phyloP scores from a whole-genome alignment of 495 filamentous ascomycete genomes.

The Terfezia boudieri region DNA sequence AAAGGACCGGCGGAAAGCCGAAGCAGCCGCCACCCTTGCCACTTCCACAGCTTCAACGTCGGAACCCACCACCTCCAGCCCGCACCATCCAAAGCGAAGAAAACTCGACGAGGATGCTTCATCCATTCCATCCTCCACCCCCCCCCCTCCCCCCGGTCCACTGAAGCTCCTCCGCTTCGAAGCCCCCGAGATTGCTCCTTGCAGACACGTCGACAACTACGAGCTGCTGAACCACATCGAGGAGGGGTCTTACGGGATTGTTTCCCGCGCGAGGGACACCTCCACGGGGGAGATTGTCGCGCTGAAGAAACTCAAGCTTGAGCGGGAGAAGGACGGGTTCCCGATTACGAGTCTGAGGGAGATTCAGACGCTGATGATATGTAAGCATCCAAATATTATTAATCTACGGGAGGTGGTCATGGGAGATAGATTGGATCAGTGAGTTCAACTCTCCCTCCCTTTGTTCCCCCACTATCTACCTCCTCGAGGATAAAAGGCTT shows the following conservation, averaged over 20 bases:
- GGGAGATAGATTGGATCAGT: conserved; percentile 59
- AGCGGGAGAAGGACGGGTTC: conserved; percentile 58
- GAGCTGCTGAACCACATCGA: conserved; percentile 91
- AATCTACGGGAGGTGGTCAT: conserved; percentile 67
- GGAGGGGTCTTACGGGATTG: conserved; percentile 88
- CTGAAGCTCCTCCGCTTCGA: conserved; percentile 47
- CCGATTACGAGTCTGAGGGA: conserved; percentile 83
- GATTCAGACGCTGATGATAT: conserved; percentile 46
- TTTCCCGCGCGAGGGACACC: conserved; percentile 62
- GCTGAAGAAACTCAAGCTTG: conserved; percentile 85
- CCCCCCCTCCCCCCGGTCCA: conserved; percentile 16
- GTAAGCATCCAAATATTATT: conserved; percentile 53
- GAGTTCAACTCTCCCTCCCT: conserved; percentile 15
- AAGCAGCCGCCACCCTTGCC: conserved; percentile 18
- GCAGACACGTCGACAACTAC: conserved; percentile 69
- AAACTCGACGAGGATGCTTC: conserved; percentile 5
- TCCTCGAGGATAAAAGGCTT: background rate
- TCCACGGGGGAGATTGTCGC: conserved; percentile 73
- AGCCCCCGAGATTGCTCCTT: conserved; percentile 43
- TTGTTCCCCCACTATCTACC: background rate
- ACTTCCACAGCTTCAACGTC: conserved; percentile 7
- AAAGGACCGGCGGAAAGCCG: conserved; percentile 50
- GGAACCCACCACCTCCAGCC: conserved; percentile 2
- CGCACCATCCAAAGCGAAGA: conserved; percentile 26
- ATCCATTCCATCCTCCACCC: background rate